Conservation (phyloP, 202 grass and related monocot species). For the Panicum virgatum region DNA sequence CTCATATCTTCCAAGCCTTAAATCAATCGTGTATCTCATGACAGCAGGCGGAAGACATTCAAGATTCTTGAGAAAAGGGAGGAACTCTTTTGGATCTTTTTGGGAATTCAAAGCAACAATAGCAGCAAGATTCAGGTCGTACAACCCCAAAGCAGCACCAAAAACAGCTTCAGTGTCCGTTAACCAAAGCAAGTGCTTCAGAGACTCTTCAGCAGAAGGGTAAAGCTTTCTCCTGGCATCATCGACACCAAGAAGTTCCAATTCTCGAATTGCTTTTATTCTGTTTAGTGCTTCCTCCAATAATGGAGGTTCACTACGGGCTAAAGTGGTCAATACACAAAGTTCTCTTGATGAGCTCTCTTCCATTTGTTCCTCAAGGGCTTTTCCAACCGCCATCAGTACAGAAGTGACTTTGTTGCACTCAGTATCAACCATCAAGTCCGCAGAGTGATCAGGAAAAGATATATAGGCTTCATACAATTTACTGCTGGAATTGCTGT, state of each 20-base stretch:
- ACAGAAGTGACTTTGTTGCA: conserved; percentile 74
- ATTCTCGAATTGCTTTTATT: conserved; percentile 87
- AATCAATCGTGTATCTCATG: conserved; percentile 82
- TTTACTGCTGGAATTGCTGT: conserved; percentile 80
- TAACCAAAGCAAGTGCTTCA: conserved; percentile 97
- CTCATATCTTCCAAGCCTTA: conserved; percentile 75
- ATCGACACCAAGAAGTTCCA: conserved; percentile 67
- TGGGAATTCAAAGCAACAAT: conserved; percentile 98
- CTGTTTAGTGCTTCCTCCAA: conserved; percentile 93
- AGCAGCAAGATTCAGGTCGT: conserved; percentile 97
- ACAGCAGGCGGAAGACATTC: conserved; percentile 72
- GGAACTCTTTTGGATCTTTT: conserved; percentile 98
- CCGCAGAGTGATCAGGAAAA: conserved; percentile 35
- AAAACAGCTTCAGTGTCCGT: conserved; percentile 85
- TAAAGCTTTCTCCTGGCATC: conserved; percentile 62
- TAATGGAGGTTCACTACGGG: conserved; percentile 80
- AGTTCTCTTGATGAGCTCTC: conserved; percentile 91
- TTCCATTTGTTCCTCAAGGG: conserved; percentile 66
- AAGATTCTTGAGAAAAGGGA: conserved; percentile 92
- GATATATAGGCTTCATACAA: conserved; percentile 78
- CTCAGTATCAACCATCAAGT: conserved; percentile 22
- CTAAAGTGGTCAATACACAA: conserved; percentile 94
- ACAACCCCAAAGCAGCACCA: conserved; percentile 87
- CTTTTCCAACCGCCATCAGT: conserved; percentile 68
- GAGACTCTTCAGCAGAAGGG: conserved; percentile 87